A percentile compares a stretch with the other conserved stretches of the same genome.
Evolutionary conservation across 805 yeast genomes (phyloP).

Genomic region (Teunomyces panamensis): DNA sequence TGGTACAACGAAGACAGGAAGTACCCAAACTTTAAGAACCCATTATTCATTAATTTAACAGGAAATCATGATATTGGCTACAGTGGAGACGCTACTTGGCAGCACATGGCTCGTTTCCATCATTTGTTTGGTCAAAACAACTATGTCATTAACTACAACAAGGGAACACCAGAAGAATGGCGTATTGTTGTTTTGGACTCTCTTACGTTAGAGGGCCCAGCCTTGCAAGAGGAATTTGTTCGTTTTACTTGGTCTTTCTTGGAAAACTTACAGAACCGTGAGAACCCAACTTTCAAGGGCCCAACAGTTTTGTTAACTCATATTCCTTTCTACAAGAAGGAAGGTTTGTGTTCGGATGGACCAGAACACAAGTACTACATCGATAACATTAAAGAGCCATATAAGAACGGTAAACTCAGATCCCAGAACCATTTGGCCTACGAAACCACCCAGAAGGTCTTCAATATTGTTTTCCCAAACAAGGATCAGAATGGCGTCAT

Average conservation of each 20-base stretch:
- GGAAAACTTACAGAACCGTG: slow-evolving; percentile 49
- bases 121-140: slow-evolving; percentile 81
- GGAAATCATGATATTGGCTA: slow-evolving; percentile 98
- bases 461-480: slow-evolving; percentile 68
- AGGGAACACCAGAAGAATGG: slow-evolving; percentile 68
- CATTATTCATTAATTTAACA: slow-evolving; percentile 75
- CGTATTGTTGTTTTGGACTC: slow-evolving; percentile 86
- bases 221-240: slow-evolving; percentile 67
- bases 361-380: slow-evolving; percentile 55
- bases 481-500: slow-evolving; percentile 69
- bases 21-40: slow-evolving; percentile 46
- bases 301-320: slow-evolving; percentile 83
- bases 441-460: slow-evolving; percentile 62
- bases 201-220: slow-evolving; percentile 86
- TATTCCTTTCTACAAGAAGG: slow-evolving; percentile 80
- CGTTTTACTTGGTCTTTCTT: slow-evolving; percentile 73
- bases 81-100: slow-evolving; percentile 90
- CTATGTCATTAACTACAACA: slow-evolving; percentile 69
- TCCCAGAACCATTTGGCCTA: slow-evolving; percentile 82
- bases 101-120: slow-evolving; percentile 78
- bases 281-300: slow-evolving; percentile 55
- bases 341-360: slow-evolving; percentile 84
- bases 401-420: slow-evolving; percentile 66
- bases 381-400: slow-evolving; percentile 56
- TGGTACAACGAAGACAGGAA: slow-evolving; percentile 49